A percentile compares a stretch with the other conserved stretches of the same genome.
Evolutionary conservation across 139 green algal genomes (phyloP).

Genomic region (Haematococcus sp.): DNA sequence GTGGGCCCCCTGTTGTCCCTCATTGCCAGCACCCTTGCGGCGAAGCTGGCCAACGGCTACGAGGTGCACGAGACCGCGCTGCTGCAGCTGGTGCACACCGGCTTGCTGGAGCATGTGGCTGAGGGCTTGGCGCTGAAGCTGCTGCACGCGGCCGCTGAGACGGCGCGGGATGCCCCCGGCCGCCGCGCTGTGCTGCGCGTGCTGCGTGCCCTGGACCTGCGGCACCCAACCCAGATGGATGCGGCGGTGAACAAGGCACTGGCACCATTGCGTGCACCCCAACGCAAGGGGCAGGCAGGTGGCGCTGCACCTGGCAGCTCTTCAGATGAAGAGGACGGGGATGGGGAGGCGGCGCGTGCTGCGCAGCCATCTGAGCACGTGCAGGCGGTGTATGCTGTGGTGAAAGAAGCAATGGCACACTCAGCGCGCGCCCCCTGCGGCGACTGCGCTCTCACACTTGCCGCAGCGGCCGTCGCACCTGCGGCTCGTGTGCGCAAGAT

Average conservation of each 20-base stretch:
- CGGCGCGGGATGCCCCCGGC: background rate
- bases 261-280: background rate
- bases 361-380: no score
- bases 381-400: slow-evolving; percentile 34
- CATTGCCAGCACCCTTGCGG: slow-evolving; percentile 20
- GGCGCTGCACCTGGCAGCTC: no score
- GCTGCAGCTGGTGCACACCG: slow-evolving; percentile 28
- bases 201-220: slow-evolving; percentile 48
- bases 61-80: slow-evolving; percentile 9
- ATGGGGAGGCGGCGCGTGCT: background rate
- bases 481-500: slow-evolving; percentile 46
- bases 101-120: slow-evolving; percentile 25
- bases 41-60: slow-evolving; percentile 7
- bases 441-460: slow-evolving; percentile 33
- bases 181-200: slow-evolving; percentile 11
- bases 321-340: background rate
- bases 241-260: slow-evolving; percentile 46
- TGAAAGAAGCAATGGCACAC: slow-evolving; percentile 26
- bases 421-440: slow-evolving; percentile 20
- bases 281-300: background rate
- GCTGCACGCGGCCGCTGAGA: slow-evolving; percentile 7
- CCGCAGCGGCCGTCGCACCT: slow-evolving; percentile 33
- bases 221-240: slow-evolving; percentile 39
- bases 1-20: slow-evolving; percentile 27
- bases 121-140: slow-evolving; percentile 3